phyloP scores from a whole-genome alignment of 495 filamentous ascomycete genomes.

The Amniculicola lignicola region DNA sequence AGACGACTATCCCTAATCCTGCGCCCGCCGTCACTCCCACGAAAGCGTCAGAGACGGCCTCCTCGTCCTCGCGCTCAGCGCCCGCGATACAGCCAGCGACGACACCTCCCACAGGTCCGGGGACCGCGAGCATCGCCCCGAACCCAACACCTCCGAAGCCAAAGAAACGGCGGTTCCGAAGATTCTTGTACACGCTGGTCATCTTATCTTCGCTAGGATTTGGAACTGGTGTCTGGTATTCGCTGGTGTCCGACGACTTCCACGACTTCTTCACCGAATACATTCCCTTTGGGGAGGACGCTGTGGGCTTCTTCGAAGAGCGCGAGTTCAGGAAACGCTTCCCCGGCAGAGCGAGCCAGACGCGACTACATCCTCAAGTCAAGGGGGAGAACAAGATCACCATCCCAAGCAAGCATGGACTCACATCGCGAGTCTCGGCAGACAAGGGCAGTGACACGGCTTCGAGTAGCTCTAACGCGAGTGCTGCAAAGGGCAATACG shows the following conservation, averaged over 20 bases:
- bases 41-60: constrained; percentile 46
- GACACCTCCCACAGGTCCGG: constrained; percentile 41
- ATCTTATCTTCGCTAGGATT: constrained; percentile 74
- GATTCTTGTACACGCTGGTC: constrained; percentile 68
- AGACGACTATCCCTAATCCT: constrained; percentile 43
- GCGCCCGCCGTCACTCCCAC: constrained; percentile 49
- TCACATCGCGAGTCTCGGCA: constrained; percentile 75
- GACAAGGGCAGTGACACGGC: constrained; percentile 40
- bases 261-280: constrained; percentile 99
- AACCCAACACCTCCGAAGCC: constrained; percentile 49
- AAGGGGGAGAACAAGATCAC: constrained; percentile 65
- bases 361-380: constrained; percentile 47
- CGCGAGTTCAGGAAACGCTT: constrained; percentile 89
- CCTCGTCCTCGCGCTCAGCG: constrained; percentile 46
- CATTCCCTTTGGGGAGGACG: constrained; percentile 89
- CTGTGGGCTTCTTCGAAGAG: constrained; percentile 96
- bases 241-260: constrained; percentile 91
- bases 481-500: constrained; percentile 34
- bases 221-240: constrained; percentile 84
- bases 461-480: constrained; percentile 37
- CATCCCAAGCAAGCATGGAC: constrained; percentile 79
- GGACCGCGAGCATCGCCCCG: constrained; percentile 40
- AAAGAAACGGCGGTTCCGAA: constrained; percentile 73
- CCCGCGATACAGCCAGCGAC: constrained; percentile 31
- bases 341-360: constrained; percentile 62